Base-by-base conservation (phyloP, 2,329 filamentous ascomycete genomes). In the Trichothecium roseum region DNA sequence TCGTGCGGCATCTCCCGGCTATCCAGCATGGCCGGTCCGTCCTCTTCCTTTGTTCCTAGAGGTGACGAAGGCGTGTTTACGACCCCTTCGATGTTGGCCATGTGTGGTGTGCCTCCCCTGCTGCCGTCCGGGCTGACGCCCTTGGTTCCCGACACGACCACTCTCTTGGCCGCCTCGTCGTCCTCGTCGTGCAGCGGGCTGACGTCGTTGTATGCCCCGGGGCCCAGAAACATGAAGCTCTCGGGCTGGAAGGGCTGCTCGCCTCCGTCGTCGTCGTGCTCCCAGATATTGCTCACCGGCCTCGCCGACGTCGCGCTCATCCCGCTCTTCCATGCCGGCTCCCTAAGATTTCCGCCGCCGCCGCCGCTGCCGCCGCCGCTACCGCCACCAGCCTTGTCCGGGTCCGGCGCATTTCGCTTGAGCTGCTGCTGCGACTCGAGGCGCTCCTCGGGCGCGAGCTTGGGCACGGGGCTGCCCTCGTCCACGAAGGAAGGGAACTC, bases 401-500 rank as follows among this genome's bases (percentile, higher is more conserved):
- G n/a, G n/a, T n/a, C n/a, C n/a, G 4, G 40, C 31, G 28, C 18
- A n/a, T n/a, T n/a, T n/a, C n/a, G n/a, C n/a, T n/a, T n/a, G n/a
- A 65, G 40, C 48, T 72, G 65, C 44, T 66, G 64, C 43, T 72
- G 66, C 43, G 66, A 69, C 43, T 66, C 66, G 14, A 72, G 60
- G 35, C 55, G 60, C 45, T 73, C 69, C 42, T 73, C 68, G n/a
- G 69, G 69, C 1, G 62, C 57, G 2, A 73, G 55, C 18, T 56
- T 54, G 3, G 60, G 57, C 1, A 48, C 52, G 0, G 61, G 56
- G 9, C 54, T 47, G 17, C 50, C 50, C 14, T 55, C 53, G 38
- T 62, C 59, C 40, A 69, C 47, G 43, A 62, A 69, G 45, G 72
- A 66, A 32, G 72, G 70, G 35, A 69, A 77, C 53, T 76, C 72